Base-by-base conservation (phyloP, 345 rosid genomes). In the Cardamine resedifolia region DNA sequence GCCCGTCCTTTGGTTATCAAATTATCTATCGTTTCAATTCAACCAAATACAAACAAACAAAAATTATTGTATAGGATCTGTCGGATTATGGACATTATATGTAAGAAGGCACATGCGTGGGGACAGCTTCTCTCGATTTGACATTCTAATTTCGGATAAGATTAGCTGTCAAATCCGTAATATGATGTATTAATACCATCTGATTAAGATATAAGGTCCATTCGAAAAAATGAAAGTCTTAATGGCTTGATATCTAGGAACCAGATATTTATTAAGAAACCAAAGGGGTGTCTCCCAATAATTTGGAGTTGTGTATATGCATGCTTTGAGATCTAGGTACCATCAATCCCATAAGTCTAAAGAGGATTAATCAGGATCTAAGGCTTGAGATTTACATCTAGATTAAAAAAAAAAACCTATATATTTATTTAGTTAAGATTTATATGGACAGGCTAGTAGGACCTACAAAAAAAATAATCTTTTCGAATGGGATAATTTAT, bases 91-190 rank as follows among this genome's bases (percentile, higher is more conserved):
- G 52, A 27, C 41, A 38, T 38, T 36, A 34, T 34, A 11, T 5
- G n/a, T n/a, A n/a, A n/a, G n/a, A 58, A 60, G 20, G 43, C 60
- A 71, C 53, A 62, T 71, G 62, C 53, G 69, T 63, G n/a, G 63
- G 70, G 70, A 43, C 63, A 72, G 36, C 70, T 44, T 72, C 39
- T 39, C 56, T 27, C 3, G 51, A 52, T 52, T 28, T 41, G 70
- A 53, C 57, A 53, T 55, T 64, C 12, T 23, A 21, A 10, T 63
- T 51, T 41, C 47, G 36, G 64, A 71, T 71, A 51, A 62, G 62
- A 51, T 62, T 44, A 55, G 21, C 7, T 53, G 19, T 21, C 26
- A 20, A 52, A 5, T 51, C 62, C 18, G 6, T 61, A 31, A 39
- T 61, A 50, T 38, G 68, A 27, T 38, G 30, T 34, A 11, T 21